Evolutionary conservation across 2,329 filamentous ascomycete genomes (phyloP).

Genomic region (Neofusicoccum ribis): DNA sequence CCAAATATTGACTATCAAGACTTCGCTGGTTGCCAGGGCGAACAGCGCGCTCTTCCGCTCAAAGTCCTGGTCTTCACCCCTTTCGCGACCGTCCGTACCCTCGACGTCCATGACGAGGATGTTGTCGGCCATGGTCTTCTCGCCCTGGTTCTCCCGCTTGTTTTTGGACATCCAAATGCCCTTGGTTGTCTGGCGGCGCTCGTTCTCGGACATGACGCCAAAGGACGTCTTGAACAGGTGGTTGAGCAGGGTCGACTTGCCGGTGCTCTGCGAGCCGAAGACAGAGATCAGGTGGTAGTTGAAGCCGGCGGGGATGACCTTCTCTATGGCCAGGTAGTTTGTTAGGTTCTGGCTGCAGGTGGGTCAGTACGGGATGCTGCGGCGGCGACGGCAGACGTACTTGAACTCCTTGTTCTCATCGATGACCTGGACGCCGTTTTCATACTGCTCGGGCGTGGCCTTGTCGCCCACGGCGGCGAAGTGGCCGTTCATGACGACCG

Average conservation of each 20-base stretch:
- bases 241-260: constrained; percentile 96
- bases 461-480: constrained; percentile 70
- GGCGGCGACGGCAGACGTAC: constrained; percentile 53
- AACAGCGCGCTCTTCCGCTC: constrained; percentile 98
- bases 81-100: constrained; percentile 92
- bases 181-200: constrained; percentile 95
- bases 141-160: constrained; percentile 61
- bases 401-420: constrained; percentile 97
- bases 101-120: constrained; percentile 99
- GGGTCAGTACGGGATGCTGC: constrained; percentile 26
- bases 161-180: constrained; percentile 99
- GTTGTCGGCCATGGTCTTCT: constrained; percentile 81
- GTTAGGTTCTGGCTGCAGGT: constrained; percentile 68
- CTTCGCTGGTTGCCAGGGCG: constrained; percentile 94
- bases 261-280: constrained; percentile 97
- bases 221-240: constrained; percentile 94
- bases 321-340: constrained; percentile 76
- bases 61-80: constrained; percentile 98
- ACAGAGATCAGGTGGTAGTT: constrained; percentile 99
- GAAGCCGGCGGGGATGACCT: constrained; percentile 86
- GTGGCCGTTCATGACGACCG: constrained; percentile 70
- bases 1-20: constrained; percentile 98
- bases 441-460: constrained; percentile 68
- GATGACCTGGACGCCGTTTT: constrained; percentile 95
- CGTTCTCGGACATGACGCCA: constrained; percentile 94